phyloP scores from a whole-genome alignment of 2,329 filamentous ascomycete genomes.

The Cladosporium sp. region DNA sequence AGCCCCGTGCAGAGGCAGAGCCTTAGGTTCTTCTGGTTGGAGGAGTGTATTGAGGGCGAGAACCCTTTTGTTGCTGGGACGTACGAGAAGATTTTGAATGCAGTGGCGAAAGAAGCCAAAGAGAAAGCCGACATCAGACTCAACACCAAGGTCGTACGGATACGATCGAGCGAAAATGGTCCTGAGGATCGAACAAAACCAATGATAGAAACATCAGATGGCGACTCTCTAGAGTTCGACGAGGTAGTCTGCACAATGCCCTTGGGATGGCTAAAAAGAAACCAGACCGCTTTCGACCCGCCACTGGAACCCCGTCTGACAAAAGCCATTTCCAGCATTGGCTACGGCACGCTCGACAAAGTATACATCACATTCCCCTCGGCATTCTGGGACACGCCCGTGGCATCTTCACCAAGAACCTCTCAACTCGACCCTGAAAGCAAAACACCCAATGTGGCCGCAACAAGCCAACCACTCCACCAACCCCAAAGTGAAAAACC shows the following conservation, averaged over 20 bases:
- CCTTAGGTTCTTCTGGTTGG: conserved; percentile 71
- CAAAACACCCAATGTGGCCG: conserved; percentile 34
- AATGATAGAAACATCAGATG: conserved; percentile 51
- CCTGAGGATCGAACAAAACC: conserved; percentile 14
- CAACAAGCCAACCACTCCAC: conserved; percentile 34
- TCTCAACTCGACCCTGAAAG: conserved; percentile 9
- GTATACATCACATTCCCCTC: conserved; percentile 61
- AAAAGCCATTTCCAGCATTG: conserved; percentile 58
- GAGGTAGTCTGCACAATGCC: conserved; percentile 65
- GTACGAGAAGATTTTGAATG: conserved; percentile 55
- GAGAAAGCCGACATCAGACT: conserved; percentile 53
- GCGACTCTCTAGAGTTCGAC: conserved; percentile 52
- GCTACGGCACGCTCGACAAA: conserved; percentile 69
- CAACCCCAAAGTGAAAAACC: conserved; percentile 15
- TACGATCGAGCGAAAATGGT: conserved; percentile 24
- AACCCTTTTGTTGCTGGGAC: conserved; percentile 60
- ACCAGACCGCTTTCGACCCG: conserved; percentile 56
- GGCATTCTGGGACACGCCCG: conserved; percentile 62
- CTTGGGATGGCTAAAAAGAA: conserved; percentile 63
- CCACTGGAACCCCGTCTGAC: conserved; percentile 53
- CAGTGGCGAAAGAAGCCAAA: conserved; percentile 54
- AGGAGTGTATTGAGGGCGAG: conserved; percentile 70
- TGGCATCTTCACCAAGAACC: not conserved
- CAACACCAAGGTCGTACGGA: conserved; percentile 42
- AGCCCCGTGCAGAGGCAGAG: conserved; percentile 61